Conservation (phyloP, 441 rosid genomes). For the Francoa sonchifolia region DNA sequence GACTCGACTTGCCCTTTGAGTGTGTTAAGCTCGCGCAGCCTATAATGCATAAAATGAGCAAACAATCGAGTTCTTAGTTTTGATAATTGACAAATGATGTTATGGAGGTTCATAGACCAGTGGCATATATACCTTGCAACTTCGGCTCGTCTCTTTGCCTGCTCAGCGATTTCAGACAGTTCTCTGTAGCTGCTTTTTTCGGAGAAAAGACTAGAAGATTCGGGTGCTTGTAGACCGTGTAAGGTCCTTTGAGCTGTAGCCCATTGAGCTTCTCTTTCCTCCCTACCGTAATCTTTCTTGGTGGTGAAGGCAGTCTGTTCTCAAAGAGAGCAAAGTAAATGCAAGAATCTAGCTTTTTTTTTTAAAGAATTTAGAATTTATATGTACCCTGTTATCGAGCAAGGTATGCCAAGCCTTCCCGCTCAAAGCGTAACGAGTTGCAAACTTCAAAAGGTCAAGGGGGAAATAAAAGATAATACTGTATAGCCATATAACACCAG, state of each 20-base stretch:
- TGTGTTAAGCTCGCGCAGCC: no score
- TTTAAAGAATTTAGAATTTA: no score
- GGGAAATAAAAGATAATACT: constrained; percentile 79
- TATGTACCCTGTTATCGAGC: no score
- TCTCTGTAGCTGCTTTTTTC: no score
- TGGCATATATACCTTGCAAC: constrained; percentile 51
- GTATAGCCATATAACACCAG: constrained; percentile 88
- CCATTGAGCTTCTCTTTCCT: constrained; percentile 58
- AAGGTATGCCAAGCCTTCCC: constrained; percentile 92
- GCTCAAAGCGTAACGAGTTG: constrained; percentile 66
- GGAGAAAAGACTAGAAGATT: no score
- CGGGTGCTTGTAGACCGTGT: no score
- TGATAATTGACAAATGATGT: no score
- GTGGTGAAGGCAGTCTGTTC: constrained; percentile 74
- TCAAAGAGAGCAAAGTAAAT: constrained; percentile 7
- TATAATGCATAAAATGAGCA: no score
- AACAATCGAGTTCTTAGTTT: no score
- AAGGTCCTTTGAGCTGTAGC: constrained; percentile 58
- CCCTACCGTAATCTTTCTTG: constrained; percentile 77
- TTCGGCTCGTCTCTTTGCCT: constrained; percentile 85
- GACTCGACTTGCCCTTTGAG: no score
- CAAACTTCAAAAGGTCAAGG: constrained; percentile 71
- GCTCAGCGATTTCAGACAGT: constrained; percentile 91
- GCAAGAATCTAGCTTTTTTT: constrained; percentile 52
- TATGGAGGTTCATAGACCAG: no score